These are phyloP conservation scores for Yarrowia porcina DNA, from an alignment of 805 yeast genomes.

Conservation along the genomic window DNA sequence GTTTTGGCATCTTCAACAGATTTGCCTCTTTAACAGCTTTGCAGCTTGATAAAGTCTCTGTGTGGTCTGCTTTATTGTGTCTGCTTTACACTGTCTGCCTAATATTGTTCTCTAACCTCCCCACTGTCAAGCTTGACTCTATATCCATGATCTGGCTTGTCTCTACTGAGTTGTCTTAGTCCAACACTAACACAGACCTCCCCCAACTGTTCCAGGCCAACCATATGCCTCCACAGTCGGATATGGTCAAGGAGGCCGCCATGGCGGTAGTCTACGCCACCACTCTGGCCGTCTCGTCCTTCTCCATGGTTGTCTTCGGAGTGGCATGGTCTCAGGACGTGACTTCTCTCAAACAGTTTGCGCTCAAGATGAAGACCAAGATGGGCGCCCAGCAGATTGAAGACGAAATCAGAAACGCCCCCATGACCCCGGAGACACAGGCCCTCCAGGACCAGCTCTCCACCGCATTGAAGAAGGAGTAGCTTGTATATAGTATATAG, in stretches of 20 bases:
- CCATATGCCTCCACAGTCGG: constrained; percentile 79
- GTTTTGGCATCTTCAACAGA: too few relatives aligned
- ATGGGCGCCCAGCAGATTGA: constrained; percentile 55
- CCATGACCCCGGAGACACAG: constrained; percentile 17
- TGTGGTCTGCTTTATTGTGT: too few relatives aligned
- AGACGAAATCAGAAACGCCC: constrained; percentile 13
- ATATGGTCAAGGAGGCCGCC: constrained; percentile 77
- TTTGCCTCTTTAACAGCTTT: too few relatives aligned
- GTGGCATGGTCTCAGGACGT: constrained; percentile 79
- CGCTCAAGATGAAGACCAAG: constrained; percentile 57
- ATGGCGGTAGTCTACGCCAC: constrained; percentile 83
- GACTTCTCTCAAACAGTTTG: constrained; percentile 64
- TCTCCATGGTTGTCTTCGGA: constrained; percentile 71
- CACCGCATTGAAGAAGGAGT: constrained; percentile 1
- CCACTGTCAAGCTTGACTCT: too few relatives aligned
- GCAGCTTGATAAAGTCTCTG: too few relatives aligned
- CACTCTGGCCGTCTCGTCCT: constrained; percentile 64
- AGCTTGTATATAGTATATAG: constrained; percentile 8
- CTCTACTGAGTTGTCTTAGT: too few relatives aligned
- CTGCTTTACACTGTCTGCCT: too few relatives aligned
- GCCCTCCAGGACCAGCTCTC: constrained; percentile 2
- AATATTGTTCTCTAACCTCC: too few relatives aligned
- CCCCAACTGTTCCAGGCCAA: constrained; percentile 81
- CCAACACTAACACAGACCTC: constrained; percentile 41
- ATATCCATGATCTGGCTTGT: too few relatives aligned